These are phyloP conservation scores for Pholiota microspora DNA, from an alignment of 768 basidiomycete genomes.

Conservation along the genomic window DNA sequence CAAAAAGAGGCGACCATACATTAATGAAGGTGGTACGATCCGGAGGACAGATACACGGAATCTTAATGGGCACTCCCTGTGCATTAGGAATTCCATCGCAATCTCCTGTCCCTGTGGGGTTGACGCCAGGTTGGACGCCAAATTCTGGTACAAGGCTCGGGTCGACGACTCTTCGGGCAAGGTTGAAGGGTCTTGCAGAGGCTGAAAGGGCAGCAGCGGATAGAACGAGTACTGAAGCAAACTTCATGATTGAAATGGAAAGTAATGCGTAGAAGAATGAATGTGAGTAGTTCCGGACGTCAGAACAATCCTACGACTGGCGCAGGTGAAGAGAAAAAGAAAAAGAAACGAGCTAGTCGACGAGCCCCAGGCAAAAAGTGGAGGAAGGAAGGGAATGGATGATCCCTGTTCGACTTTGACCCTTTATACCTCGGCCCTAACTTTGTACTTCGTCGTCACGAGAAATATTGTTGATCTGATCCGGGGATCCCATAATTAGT, in stretches of 20 bases:
- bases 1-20: slow-evolving; percentile 28
- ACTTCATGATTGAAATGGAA: slow-evolving; percentile 19
- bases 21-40: slow-evolving; percentile 47
- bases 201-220: slow-evolving; percentile 33
- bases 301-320: slow-evolving; percentile 12
- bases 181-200: slow-evolving; percentile 33
- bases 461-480: not conserved
- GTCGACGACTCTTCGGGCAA: slow-evolving; percentile 37
- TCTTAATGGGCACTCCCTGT: slow-evolving; percentile 52
- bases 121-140: slow-evolving; percentile 52
- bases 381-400: slow-evolving; percentile 1
- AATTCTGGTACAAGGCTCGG: slow-evolving; percentile 54
- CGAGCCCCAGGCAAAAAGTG: slow-evolving; percentile 9
- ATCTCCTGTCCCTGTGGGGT: slow-evolving; percentile 58
- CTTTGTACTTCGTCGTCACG: not conserved
- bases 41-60: slow-evolving; percentile 69
- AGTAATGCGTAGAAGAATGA: slow-evolving; percentile 2
- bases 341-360: slow-evolving; percentile 15
- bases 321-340: slow-evolving; percentile 4
- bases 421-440: not conserved
- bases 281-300: slow-evolving; percentile 2
- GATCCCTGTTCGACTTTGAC: no score
- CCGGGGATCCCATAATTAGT: not conserved
- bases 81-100: slow-evolving; percentile 65
- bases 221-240: slow-evolving; percentile 18